A percentile compares a stretch with the other conserved stretches of the same genome.
These are phyloP conservation scores for Brassica balearica DNA, from an alignment of 441 rosid species.

Conservation along the genomic window DNA sequence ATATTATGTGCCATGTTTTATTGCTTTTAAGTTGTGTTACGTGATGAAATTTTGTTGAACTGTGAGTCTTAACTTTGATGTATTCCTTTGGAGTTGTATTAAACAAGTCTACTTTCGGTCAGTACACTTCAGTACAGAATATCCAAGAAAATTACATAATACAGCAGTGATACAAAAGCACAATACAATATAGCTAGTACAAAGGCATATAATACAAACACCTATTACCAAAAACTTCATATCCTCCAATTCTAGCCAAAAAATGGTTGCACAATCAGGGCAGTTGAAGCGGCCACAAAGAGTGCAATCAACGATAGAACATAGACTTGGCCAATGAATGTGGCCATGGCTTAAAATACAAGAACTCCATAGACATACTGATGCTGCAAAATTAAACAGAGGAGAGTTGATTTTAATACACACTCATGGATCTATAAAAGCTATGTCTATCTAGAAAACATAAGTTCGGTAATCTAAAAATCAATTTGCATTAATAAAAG, in stretches of 20 bases:
- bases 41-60: background rate
- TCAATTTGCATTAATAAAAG: too few species aligned
- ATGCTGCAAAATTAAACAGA: constrained; percentile 57
- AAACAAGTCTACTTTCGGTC: background rate
- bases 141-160: background rate
- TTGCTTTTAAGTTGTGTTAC: background rate
- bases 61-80: background rate
- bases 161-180: background rate
- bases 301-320: constrained; percentile 85
- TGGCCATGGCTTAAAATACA: constrained; percentile 87
- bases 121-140: background rate
- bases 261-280: constrained; percentile 48
- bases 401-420: background rate
- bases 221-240: background rate
- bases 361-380: constrained; percentile 80
- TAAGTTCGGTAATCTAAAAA: too few species aligned
- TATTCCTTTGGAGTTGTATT: background rate
- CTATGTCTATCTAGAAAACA: too few species aligned
- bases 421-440: too few species aligned
- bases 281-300: constrained; percentile 90
- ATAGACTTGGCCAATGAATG: constrained; percentile 85
- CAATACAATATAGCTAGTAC: background rate
- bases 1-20: background rate
- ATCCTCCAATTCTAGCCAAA: background rate
- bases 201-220: background rate